Evolutionary conservation across 345 rosid species (phyloP), one percentile per base, ranked within the genome.

Genomic region (Pugionium dolabratum): DNA sequence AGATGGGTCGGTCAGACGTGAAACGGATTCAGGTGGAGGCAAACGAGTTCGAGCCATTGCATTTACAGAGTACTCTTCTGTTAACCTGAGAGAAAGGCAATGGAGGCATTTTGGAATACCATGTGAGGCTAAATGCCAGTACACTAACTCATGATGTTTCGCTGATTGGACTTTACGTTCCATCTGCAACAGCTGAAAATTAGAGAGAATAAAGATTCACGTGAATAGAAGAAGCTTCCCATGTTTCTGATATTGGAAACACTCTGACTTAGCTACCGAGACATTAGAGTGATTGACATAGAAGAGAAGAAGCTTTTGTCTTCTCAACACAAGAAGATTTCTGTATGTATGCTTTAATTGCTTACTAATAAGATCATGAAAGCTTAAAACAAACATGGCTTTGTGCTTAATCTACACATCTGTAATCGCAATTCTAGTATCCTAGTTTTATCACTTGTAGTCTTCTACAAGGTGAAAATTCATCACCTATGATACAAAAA

Each of bases 111-210:
- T 86, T 4, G 98, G 98, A 56, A 92, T 75, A 64, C 95, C 95
- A 35, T 78, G 92, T 55, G 98, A 87, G 39, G 97, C 97, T 76
- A 92, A 80, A 81, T 87, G 92, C 96, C 97, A 91, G 75, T 83
- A 84, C 36, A 88, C 71, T 40, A 80, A 80, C 80, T 91, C 97
- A 31, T 84, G 89, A 40, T 81, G 85, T 73, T 81, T 85, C 0
- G 94, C 94, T 52, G 82, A 81, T 70, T 84, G 88, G 34, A 88
- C 87, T 77, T 81, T 80, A 58, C 57, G 90, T 70, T 91, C 88
- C 97, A 91, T 81, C 76, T 72, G 81, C 64, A 70, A 69, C 48
- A 91, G 75, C 97, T 91, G 88, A 57, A 64, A 28, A 49, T 72
- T 47, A 42, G 68, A 69, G 36, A 52, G 7, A 46, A 29, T 53